phyloP scores from a whole-genome alignment of 805 yeast species.

The Blastobotrys peoriensis region DNA sequence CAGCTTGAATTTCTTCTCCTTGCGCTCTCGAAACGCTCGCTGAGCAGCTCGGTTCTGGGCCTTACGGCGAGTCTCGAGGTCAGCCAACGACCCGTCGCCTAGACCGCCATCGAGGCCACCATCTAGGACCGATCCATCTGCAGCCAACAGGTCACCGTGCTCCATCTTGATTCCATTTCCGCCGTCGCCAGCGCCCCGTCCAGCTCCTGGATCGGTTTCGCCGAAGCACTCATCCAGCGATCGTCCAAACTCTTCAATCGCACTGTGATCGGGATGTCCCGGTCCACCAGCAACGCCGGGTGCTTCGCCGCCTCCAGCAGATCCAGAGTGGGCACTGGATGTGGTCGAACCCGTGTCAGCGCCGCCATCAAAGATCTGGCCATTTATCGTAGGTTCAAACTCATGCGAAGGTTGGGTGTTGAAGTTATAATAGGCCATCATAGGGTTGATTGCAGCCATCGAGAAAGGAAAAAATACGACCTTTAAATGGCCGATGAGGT shows the following conservation, averaged over 20 bases:
- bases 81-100: background rate
- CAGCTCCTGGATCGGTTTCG: background rate
- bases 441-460: background rate
- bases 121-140: too few species aligned
- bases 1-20: conserved; percentile 65
- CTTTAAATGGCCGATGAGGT: too few species aligned
- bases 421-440: background rate
- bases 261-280: background rate
- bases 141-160: background rate
- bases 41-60: conserved; percentile 86
- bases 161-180: background rate
- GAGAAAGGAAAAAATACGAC: too few species aligned
- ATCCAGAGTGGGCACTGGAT: too few species aligned
- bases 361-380: background rate
- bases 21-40: conserved; percentile 77
- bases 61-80: conserved; percentile 46
- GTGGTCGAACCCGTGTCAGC: background rate
- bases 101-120: too few species aligned
- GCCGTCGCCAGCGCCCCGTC: too few species aligned
- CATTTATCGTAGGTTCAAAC: too few species aligned
- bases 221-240: background rate
- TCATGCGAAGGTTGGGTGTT: too few species aligned
- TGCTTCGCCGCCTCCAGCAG: background rate
- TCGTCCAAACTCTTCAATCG: background rate
- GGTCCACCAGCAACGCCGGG: background rate